Conservation (phyloP, 768 basidiomycete species). For the Boletus rubescentipes region DNA sequence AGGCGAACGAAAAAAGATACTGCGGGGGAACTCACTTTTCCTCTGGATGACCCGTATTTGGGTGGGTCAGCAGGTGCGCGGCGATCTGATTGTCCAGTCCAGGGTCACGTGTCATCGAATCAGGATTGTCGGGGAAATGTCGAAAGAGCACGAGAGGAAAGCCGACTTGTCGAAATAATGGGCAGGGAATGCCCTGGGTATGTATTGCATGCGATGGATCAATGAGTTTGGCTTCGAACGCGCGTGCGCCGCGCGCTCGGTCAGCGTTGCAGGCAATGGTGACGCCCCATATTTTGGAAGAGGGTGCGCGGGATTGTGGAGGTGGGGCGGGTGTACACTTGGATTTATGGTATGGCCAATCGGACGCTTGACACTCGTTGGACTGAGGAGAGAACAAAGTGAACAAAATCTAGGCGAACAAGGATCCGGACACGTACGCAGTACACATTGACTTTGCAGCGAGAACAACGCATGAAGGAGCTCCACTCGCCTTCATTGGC, state of each 20-base stretch:
- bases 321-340: conserved; percentile 6
- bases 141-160: conserved; percentile 31
- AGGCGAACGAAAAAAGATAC: background rate
- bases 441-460: conserved; percentile 24
- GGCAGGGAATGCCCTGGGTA: conserved; percentile 21
- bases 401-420: background rate
- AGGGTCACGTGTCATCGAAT: conserved; percentile 18
- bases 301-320: background rate
- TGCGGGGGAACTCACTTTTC: conserved; percentile 10
- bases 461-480: conserved; percentile 27
- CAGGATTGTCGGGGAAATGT: conserved; percentile 20
- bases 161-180: conserved; percentile 28
- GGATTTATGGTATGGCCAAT: conserved; percentile 24
- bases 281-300: conserved; percentile 16
- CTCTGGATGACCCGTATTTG: conserved; percentile 26
- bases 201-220: conserved; percentile 28
- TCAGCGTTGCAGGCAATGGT: conserved; percentile 27
- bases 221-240: conserved; percentile 22
- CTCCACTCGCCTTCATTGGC: conserved; percentile 11
- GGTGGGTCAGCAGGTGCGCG: conserved; percentile 30
- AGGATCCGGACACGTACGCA: conserved; percentile 15
- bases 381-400: conserved; percentile 14
- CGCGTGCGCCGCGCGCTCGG: conserved; percentile 21
- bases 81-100: conserved; percentile 32
- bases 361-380: conserved; percentile 23